phyloP scores from a whole-genome alignment of 768 basidiomycete genomes.

The Artomyces pyxidatus region DNA sequence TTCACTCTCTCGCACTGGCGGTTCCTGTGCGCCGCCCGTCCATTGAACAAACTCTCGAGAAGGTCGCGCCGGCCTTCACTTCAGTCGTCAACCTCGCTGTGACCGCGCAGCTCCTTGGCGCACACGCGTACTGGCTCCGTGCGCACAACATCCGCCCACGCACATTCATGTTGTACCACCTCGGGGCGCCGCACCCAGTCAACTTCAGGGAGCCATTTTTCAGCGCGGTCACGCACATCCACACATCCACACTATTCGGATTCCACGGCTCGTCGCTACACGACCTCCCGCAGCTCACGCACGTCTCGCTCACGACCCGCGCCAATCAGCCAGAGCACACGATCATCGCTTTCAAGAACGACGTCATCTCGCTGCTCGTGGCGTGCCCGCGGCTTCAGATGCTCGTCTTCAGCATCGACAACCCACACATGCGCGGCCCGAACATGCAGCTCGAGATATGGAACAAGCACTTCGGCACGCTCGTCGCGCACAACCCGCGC shows the following conservation, averaged over 20 bases:
- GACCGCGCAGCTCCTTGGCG: conserved; percentile 14
- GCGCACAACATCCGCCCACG: conserved; percentile 6
- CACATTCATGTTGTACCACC: conserved; percentile 16
- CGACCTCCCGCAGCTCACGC: conserved; percentile 8
- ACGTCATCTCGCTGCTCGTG: conserved; percentile 1
- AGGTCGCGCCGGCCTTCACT: conserved; percentile 5
- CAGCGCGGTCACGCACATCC: conserved; percentile 8
- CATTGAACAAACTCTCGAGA: conserved; percentile 10
- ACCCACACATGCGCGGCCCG: not conserved
- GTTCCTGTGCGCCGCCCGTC: conserved; percentile 14
- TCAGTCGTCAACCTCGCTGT: conserved; percentile 10
- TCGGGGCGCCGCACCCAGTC: conserved; percentile 10
- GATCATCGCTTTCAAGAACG: conserved; percentile 1
- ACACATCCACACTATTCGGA: conserved; percentile 14
- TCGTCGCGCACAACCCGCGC: conserved; percentile 9
- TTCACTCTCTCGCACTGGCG: conserved; percentile 14
- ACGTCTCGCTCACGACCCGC: conserved; percentile 14
- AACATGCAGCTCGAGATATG: not conserved
- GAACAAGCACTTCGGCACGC: not conserved
- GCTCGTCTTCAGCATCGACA: conserved; percentile 11
- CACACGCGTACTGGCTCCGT: conserved; percentile 16
- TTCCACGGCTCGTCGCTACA: conserved; percentile 10
- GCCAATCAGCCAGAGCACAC: not conserved
- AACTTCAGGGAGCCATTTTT: conserved; percentile 13
- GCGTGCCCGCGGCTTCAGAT: conserved; percentile 9